A percentile compares a stretch with the other conserved stretches of the same genome.
These are phyloP conservation scores for Cryptococcus floricola DNA, from an alignment of 1,284 basidiomycete genomes.

Conservation along the genomic window DNA sequence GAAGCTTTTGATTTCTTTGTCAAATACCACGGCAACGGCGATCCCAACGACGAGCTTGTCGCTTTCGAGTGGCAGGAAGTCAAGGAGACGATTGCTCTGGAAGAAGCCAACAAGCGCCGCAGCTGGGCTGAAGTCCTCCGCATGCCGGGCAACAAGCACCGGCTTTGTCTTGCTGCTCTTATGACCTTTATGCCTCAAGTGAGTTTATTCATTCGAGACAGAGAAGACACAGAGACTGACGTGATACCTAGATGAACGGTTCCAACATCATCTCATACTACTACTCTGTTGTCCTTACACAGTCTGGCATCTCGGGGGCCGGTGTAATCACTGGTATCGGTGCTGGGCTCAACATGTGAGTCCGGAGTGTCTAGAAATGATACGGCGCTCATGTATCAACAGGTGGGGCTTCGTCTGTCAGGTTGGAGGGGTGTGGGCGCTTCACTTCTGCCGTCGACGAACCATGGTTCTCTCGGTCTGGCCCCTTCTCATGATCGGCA, in stretches of 20 bases:
- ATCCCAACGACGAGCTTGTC: slow-evolving; percentile 60
- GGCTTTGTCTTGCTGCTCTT: slow-evolving; percentile 10
- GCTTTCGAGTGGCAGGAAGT: slow-evolving; percentile 71
- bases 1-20: slow-evolving; percentile 69
- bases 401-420: slow-evolving; percentile 9
- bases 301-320: slow-evolving; percentile 16
- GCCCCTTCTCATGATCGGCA: slow-evolving; percentile 15
- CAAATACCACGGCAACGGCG: slow-evolving; percentile 67
- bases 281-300: slow-evolving; percentile 13
- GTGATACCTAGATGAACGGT: slow-evolving; percentile 7
- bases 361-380: not conserved
- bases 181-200: slow-evolving; percentile 20
- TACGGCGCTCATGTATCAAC: not conserved
- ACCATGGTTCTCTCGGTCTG: slow-evolving; percentile 17
- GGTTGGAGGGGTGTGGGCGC: slow-evolving; percentile 9
- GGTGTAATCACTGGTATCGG: slow-evolving; percentile 18
- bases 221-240: not conserved
- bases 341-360: slow-evolving; percentile 16
- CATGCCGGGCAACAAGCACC: slow-evolving; percentile 11
- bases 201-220: not conserved
- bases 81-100: slow-evolving; percentile 64
- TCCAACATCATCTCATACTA: slow-evolving; percentile 17
- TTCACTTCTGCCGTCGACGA: slow-evolving; percentile 2
- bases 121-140: slow-evolving; percentile 10
- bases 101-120: slow-evolving; percentile 39